These are phyloP conservation scores for Hymenoscyphus linearis DNA, from an alignment of 2,329 filamentous ascomycete genomes.

Conservation along the genomic window DNA sequence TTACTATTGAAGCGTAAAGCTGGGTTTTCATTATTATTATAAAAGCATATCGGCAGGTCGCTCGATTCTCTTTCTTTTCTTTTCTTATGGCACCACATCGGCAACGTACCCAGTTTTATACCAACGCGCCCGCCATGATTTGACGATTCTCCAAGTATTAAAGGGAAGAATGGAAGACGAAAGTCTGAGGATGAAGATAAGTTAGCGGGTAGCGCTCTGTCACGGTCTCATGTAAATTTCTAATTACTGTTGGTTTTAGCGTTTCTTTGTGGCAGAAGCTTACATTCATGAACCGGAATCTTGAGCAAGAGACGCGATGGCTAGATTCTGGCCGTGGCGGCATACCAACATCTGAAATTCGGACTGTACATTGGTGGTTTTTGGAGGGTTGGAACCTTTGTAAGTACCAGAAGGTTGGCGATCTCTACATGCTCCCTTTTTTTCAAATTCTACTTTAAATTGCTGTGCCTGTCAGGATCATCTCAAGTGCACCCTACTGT, in stretches of 20 bases:
- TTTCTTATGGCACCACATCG: constrained; percentile 10
- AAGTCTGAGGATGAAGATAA: constrained; percentile 25
- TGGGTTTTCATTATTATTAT: constrained; percentile 3
- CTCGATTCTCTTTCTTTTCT: constrained; percentile 17
- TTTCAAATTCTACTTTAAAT: constrained; percentile 2
- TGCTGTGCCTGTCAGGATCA: background rate
- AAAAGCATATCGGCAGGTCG: constrained; percentile 17
- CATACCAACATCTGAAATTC: background rate
- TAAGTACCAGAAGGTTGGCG: constrained; percentile 32
- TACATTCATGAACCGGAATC: constrained; percentile 18
- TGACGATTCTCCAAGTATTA: background rate
- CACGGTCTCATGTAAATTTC: constrained; percentile 14
- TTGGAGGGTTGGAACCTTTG: constrained; percentile 18
- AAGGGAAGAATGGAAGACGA: constrained; percentile 1
- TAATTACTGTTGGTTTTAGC: constrained; percentile 19
- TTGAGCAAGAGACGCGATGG: constrained; percentile 8
- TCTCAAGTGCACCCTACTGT: background rate
- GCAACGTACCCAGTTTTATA: background rate
- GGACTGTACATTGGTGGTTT: constrained; percentile 2
- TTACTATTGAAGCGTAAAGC: constrained; percentile 22
- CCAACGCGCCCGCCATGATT: background rate
- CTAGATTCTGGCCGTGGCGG: background rate
- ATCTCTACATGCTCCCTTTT: constrained; percentile 21
- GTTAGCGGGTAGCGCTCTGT: constrained; percentile 23
- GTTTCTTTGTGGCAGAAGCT: constrained; percentile 13